Evolutionary conservation across 257 asterid genomes (phyloP).

Genomic region (Linaria vulgaris): DNA sequence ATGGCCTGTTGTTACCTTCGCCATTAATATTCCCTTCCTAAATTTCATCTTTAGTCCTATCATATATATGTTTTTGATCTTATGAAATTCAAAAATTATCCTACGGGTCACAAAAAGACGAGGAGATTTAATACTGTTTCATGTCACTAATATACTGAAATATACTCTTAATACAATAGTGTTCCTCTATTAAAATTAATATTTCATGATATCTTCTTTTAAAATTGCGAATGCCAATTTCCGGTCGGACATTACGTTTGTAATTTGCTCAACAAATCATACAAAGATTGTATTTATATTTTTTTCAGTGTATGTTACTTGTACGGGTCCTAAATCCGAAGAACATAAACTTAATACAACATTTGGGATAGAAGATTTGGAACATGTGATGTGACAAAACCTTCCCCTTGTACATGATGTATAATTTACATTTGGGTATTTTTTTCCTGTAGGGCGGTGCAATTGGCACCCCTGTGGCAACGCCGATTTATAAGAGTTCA

Average conservation of each 20-base stretch:
- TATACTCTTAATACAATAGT: too few species aligned
- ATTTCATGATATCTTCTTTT: too few species aligned
- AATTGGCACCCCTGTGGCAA: slow-evolving; percentile 6
- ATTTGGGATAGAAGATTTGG: too few species aligned
- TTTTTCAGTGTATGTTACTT: background rate
- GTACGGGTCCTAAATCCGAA: background rate
- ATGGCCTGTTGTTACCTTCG: slow-evolving; percentile 1
- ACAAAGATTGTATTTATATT: too few species aligned
- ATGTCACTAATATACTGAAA: slow-evolving; percentile 27
- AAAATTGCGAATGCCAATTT: too few species aligned
- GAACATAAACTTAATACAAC: too few species aligned
- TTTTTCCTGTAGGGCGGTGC: slow-evolving; percentile 20
- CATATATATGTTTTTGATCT: background rate
- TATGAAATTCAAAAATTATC: background rate
- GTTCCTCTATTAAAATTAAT: too few species aligned
- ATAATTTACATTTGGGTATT: background rate
- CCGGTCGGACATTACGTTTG: too few species aligned
- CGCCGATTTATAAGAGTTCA: slow-evolving; percentile 16
- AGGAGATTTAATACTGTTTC: slow-evolving; percentile 17
- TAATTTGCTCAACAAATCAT: too few species aligned
- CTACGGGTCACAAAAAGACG: slow-evolving; percentile 28
- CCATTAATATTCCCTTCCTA: too few species aligned
- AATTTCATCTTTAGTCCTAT: background rate
- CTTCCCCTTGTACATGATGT: background rate
- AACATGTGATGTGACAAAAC: too few species aligned